These are phyloP conservation scores for Furcasterigmium sp. DNA, from an alignment of 2,329 filamentous ascomycete genomes.

Conservation along the genomic window DNA sequence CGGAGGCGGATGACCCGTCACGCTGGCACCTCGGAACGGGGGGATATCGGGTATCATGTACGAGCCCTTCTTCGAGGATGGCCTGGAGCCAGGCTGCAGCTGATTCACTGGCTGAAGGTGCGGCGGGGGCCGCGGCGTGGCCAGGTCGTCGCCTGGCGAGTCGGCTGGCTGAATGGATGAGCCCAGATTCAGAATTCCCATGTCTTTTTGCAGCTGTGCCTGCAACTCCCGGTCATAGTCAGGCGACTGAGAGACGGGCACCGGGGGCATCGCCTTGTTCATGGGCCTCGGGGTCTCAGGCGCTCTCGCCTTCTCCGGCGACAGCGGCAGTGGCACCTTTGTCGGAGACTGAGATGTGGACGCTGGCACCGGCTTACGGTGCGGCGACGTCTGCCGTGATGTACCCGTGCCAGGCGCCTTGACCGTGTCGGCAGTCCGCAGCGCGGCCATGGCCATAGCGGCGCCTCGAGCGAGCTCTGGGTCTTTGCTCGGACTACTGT, in stretches of 20 bases:
- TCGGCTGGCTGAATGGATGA: constrained; percentile 22
- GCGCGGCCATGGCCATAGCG: constrained; percentile 19
- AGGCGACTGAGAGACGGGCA: constrained; percentile 43
- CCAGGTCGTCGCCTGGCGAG: constrained; percentile 1
- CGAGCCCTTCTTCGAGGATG: constrained; percentile 30
- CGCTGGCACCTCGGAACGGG: constrained; percentile 33
- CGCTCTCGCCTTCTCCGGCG: constrained; percentile 41
- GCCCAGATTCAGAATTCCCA: constrained; percentile 50
- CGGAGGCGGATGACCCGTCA: constrained; percentile 6
- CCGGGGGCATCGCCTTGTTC: constrained; percentile 41
- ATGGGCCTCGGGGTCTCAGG: constrained; percentile 40
- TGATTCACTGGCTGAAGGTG: constrained; percentile 3
- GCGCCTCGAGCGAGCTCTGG: constrained; percentile 37
- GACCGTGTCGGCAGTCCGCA: constrained; percentile 41
- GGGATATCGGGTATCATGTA: constrained; percentile 51
- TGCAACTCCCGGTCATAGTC: constrained; percentile 58
- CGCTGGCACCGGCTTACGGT: constrained; percentile 45
- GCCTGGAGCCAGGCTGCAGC: constrained; percentile 26
- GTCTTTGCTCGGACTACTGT: constrained; percentile 46
- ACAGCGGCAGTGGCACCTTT: constrained; percentile 56
- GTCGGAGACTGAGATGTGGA: constrained; percentile 42
- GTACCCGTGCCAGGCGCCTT: constrained; percentile 43
- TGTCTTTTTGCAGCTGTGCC: constrained; percentile 58
- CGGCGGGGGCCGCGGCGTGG: constrained; percentile 12
- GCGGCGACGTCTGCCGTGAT: constrained; percentile 55